Evolutionary conservation across 2,329 filamentous ascomycete genomes (phyloP).

Genomic region (Meredithiella fracta): DNA sequence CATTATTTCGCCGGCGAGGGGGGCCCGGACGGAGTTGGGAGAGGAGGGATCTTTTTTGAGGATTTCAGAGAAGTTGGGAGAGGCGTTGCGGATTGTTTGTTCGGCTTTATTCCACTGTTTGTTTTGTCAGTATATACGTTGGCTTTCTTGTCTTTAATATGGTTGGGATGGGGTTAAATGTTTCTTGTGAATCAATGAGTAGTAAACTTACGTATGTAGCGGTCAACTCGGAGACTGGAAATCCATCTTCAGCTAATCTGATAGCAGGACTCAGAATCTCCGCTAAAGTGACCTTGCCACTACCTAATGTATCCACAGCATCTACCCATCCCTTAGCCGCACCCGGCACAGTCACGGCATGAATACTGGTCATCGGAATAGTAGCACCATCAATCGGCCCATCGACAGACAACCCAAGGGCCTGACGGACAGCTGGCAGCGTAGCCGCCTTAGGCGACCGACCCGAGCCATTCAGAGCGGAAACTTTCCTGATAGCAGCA

Average conservation of each 20-base stretch:
- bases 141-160: background rate
- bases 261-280: conserved; percentile 74
- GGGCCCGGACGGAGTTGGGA: conserved; percentile 54
- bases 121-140: background rate
- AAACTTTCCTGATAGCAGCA: conserved; percentile 63
- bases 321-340: conserved; percentile 91
- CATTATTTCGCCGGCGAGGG: conserved; percentile 71
- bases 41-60: conserved; percentile 59
- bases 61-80: conserved; percentile 76
- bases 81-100: conserved; percentile 47
- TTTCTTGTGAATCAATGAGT: background rate
- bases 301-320: conserved; percentile 73
- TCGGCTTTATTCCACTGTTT: conserved; percentile 57
- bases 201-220: conserved; percentile 43
- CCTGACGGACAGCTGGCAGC: conserved; percentile 51
- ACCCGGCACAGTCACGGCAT: conserved; percentile 75
- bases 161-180: too few relatives aligned
- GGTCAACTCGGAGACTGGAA: conserved; percentile 70
- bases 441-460: conserved; percentile 54
- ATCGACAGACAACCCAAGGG: conserved; percentile 41
- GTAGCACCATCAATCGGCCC: conserved; percentile 26
- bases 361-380: conserved; percentile 62
- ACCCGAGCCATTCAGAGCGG: conserved; percentile 85
- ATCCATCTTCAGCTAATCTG: conserved; percentile 71
- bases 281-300: conserved; percentile 60